Evolutionary conservation across 2,329 filamentous ascomycete species (phyloP).

Genomic region (Fusarium scirpi): DNA sequence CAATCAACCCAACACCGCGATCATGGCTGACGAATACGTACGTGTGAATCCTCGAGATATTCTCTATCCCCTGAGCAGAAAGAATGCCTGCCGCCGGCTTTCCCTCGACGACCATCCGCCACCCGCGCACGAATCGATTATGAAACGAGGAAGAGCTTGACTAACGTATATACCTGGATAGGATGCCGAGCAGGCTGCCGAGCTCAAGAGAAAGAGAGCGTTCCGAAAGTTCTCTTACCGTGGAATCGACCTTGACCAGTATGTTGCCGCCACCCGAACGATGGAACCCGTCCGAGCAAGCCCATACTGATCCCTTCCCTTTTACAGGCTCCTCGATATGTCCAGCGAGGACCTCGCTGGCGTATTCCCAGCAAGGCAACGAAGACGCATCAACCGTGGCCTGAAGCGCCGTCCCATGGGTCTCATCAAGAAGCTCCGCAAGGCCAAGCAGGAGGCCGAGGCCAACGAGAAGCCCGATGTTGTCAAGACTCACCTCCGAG

Average conservation of each 20-base stretch:
- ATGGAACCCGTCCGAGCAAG: conserved; percentile 14
- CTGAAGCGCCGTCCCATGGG: conserved; percentile 99
- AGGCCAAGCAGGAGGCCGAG: conserved; percentile 98
- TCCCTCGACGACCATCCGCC: conserved; percentile 28
- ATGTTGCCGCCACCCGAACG: conserved; percentile 60
- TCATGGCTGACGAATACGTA: conserved; percentile 95
- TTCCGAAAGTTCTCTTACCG: conserved; percentile 99
- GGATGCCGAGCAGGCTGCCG: conserved; percentile 98
- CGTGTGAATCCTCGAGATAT: conserved; percentile 58
- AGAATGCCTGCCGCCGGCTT: conserved; percentile 34
- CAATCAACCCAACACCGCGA: conserved; percentile 61
- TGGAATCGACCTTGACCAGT: conserved; percentile 99
- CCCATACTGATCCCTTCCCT: conserved; percentile 37
- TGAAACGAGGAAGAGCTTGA: conserved; percentile 26
- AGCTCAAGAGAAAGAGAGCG: conserved; percentile 99
- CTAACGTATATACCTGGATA: conserved; percentile 58
- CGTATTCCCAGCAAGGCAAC: conserved; percentile 75
- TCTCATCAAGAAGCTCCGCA: conserved; percentile 99
- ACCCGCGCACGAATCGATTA: background rate
- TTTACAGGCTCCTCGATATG: conserved; percentile 85
- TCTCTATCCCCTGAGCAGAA: conserved; percentile 14
- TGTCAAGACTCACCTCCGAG: conserved; percentile 98
- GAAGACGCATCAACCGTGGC: conserved; percentile 99
- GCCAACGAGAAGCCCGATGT: conserved; percentile 99
- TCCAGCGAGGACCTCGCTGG: no score